Percentiles rank a stretch among this genome's conserved stretches.
These are phyloP conservation scores for Ogataea hybrid DNA, from an alignment of 1,139 yeast genomes.

Conservation along the genomic window DNA sequence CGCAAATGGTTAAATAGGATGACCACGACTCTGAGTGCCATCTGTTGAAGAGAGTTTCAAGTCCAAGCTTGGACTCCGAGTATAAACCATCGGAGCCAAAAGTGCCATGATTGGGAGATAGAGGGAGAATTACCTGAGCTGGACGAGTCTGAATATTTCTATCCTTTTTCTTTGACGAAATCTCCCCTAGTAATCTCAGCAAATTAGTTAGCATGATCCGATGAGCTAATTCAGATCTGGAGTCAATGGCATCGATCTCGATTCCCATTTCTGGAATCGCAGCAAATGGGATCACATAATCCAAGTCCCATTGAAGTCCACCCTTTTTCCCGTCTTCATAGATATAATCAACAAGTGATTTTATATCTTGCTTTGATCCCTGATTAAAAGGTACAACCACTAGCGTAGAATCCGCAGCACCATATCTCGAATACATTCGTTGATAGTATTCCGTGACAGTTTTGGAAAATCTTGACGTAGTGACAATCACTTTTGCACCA, in stretches of 20 bases:
- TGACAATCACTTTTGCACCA: conserved; percentile 96
- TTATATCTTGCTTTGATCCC: conserved; percentile 93
- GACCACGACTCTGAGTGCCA: conserved; percentile 99
- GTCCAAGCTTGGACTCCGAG: conserved; percentile 93
- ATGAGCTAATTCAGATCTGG: conserved; percentile 96
- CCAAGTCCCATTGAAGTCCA: conserved; percentile 98
- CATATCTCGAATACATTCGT: conserved; percentile 85
- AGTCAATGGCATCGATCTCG: conserved; percentile 88
- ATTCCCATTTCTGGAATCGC: conserved; percentile 99
- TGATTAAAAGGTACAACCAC: conserved; percentile 98
- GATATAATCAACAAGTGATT: conserved; percentile 79
- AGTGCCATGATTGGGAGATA: conserved; percentile 98
- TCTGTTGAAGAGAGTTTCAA: conserved; percentile 96
- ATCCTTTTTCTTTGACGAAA: conserved; percentile 75
- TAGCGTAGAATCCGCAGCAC: conserved; percentile 88
- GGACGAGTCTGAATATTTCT: conserved; percentile 90
- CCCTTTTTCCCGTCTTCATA: conserved; percentile 80
- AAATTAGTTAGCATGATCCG: conserved; percentile 97
- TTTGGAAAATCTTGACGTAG: conserved; percentile 94
- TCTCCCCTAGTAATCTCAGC: conserved; percentile 86
- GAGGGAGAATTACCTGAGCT: conserved; percentile 93
- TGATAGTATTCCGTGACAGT: conserved; percentile 95
- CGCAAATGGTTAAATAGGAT: conserved; percentile 90
- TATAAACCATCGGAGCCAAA: conserved; percentile 97
- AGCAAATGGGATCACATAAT: conserved; percentile 94